A percentile compares a stretch with the other conserved stretches of the same genome.
Conservation (phyloP, 495 filamentous ascomycete genomes). For the Evansstolkia leycettana region DNA sequence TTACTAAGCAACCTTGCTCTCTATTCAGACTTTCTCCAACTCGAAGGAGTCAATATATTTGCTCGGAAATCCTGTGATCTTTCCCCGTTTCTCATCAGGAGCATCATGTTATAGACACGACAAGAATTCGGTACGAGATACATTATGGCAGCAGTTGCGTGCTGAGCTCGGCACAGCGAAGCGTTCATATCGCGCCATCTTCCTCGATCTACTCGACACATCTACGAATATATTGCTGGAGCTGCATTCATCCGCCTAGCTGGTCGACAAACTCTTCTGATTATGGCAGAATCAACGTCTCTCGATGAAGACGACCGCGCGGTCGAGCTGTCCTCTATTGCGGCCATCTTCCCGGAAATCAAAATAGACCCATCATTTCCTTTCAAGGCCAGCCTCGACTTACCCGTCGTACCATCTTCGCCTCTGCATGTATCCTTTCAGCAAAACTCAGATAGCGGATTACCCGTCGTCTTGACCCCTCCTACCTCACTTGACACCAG, state of each 20-base stretch:
- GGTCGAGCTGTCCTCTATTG: conserved; percentile 70
- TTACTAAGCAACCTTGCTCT: no score
- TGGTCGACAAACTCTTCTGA: background rate
- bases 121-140: no score
- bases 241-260: no score
- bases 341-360: conserved; percentile 84
- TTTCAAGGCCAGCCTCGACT: conserved; percentile 54
- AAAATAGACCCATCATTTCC: conserved; percentile 40
- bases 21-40: background rate
- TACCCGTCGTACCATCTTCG: conserved; percentile 57
- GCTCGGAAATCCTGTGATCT: no score
- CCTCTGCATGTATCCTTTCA: conserved; percentile 63
- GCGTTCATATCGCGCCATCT: no score
- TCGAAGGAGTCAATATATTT: background rate
- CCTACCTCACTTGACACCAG: conserved; percentile 31
- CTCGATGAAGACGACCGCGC: conserved; percentile 51
- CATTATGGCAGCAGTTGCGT: no score
- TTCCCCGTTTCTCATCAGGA: no score
- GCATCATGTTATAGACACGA: no score
- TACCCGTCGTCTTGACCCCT: conserved; percentile 27
- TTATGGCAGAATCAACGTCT: conserved; percentile 19
- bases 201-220: no score
- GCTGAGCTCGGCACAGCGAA: no score
- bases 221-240: no score
- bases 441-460: conserved; percentile 30